Base-by-base conservation (phyloP, 371 early-diverging fungal genomes). In the Mucor saturninus region DNA sequence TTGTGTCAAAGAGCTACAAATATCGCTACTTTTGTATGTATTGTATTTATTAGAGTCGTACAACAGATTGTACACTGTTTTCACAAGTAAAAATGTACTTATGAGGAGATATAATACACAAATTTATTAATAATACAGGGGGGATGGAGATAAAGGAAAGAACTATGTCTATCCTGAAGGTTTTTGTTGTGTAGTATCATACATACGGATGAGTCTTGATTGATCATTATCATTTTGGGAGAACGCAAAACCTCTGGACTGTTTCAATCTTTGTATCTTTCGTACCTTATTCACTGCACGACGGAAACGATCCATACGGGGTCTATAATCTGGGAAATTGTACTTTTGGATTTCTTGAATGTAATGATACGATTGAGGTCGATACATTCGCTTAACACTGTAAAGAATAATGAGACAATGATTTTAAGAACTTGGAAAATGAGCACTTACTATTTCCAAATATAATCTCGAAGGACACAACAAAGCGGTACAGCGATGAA, bases 341-440 rank as follows among this genome's bases (percentile, higher is more conserved):
- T 87, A 93, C 76, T 98, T 96, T 77, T 96, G 95, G 56, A 98
- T 96, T 76, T 98, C 98, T 77, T 98, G 98, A 48, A 97, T 91
- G 67, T 92, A 92, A 76, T 98, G 98, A 76, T 97, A 97, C 11
- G 89, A 83, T 56, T 84, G 65, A n/a, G 91, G 83, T 62, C 86
- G 69, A 70, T 91, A 93, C 84, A 90, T 92, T 38, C 95, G 87
- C 73, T 95, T 91, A 60, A 76, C 70, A 68, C 92, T 91, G 61
- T 30, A 49, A 32, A 55, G 51, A 56, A n/a, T 42, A 38, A 9
- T 38, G 14, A 54, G 38, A 57, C 11, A 6, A 29, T 40, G 38
- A 29, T 38, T 21, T 39, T 14, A 38, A 11, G 57, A 15, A 9
- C 30, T 10, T 9, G 3, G 3, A 15, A 37, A 40, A 26, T 28